Base-by-base conservation (phyloP, 2,329 filamentous ascomycete species). In the Trichoderma arundinaceum region DNA sequence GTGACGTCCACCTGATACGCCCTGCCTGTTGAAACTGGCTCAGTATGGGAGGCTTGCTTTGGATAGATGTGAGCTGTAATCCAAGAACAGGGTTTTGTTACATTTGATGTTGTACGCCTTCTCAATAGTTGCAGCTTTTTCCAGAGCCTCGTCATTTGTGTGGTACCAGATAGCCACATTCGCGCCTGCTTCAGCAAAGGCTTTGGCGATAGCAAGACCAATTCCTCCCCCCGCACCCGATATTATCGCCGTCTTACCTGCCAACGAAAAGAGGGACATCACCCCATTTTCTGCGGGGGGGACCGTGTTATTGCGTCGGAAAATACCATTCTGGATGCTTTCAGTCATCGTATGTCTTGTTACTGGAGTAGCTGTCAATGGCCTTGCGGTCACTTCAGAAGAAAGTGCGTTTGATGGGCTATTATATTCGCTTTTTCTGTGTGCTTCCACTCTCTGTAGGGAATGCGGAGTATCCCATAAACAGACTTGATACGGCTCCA, bases 1-100 rank as follows among this genome's bases (percentile, higher is more conserved):
- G 66, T 68, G 7, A 71, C 53, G 17, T 71, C 68, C 4, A 69
- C 69, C 56, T 70, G 35, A 58, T 71, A 70, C 8, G 68, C 61
- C 28, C 44, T 49, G 32, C 57, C 57, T 56, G n/a, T 35, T 38
- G 7, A 39, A n/a, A 1, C 12, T 19, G 8, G 9, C 15, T 60
- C 7, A 60, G 57, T 7, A 19, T 4, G 12, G 12, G 33, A 39
- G n/a, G 46, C 4, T 4, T 17, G 5, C 2, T 6, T 10, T 38
- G 15, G 15, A 13, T 10, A n/a, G 13, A 43, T 2, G 17, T 9
- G 5, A 32, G 35, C 32, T 8, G 17, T 2, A 4, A 12, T 28
- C 22, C 22, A 4, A 4, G 22, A 28, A 28, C 22, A 4, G 22
- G 22, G 22, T 7, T 22, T 35, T 28, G 12, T 59, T 49, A 60